Conservation (phyloP, 345 rosid genomes). For the Pugionium cornutum region DNA sequence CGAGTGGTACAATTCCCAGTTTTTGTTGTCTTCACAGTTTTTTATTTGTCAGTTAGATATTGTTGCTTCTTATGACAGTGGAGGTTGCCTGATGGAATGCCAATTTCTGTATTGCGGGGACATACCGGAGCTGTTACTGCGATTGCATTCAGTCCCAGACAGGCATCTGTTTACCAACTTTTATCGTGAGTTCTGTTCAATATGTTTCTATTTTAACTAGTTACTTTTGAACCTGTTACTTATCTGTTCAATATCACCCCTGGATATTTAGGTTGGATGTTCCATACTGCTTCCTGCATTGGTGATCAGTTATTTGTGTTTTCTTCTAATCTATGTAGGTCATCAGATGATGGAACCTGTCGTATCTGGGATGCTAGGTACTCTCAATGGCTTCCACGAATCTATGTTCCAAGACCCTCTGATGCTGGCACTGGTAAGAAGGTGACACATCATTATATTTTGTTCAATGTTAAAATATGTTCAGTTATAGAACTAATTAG, state of each 20-base stretch:
- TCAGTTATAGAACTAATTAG: conserved; percentile 27
- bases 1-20: conserved; percentile 63
- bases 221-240: neutral
- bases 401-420: conserved; percentile 75
- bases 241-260: conserved; percentile 27
- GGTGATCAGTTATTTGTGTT: conserved; percentile 19
- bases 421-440: conserved; percentile 67
- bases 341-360: conserved; percentile 99
- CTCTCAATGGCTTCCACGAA: conserved; percentile 69
- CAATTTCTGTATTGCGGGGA: conserved; percentile 90
- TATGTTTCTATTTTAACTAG: conserved; percentile 28
- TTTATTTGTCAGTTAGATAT: conserved; percentile 19
- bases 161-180: conserved; percentile 78
- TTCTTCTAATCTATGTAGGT: conserved; percentile 54
- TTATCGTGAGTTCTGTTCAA: conserved; percentile 73
- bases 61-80: conserved; percentile 60
- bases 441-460: conserved; percentile 18
- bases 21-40: conserved; percentile 19
- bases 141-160: conserved; percentile 94
- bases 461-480: conserved; percentile 6
- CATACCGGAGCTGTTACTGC: conserved; percentile 98
- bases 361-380: conserved; percentile 97
- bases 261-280: conserved; percentile 19
- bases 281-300: conserved; percentile 31
- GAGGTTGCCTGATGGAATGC: conserved; percentile 97